Evolutionary conservation across 2,329 filamentous ascomycete genomes (phyloP), one percentile per base, ranked within the genome.

Genomic region (Talaromyces sp.): DNA sequence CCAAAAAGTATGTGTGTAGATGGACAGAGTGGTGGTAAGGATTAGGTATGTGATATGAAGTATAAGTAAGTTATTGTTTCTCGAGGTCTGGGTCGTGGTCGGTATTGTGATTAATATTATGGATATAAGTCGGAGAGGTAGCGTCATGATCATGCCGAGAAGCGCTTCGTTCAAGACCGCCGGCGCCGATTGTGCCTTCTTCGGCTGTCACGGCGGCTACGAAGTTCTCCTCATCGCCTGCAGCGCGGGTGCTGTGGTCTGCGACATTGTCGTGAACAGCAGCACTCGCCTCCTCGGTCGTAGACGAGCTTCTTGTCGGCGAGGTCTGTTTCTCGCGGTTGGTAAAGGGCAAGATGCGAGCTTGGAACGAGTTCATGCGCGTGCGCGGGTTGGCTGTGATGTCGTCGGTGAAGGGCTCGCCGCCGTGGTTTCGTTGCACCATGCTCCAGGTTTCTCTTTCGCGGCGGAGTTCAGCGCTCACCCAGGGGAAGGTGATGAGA

Each of bases 401-500:
- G 45, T 78, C 76, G 64, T 80, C 78, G 7, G 73, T 74, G 66
- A 73, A 80, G 1, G 69, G 76, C 58, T 75, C 74, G 9, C 74
- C 77, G 35, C 75, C 74, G 66, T 76, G 74, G 13, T 68, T 70
- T 22, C 59, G 52, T 24, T 69, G 71, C 47, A 76, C 74, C 33
- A 75, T 70, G 4, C 67, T 70, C 80, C 80, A 83, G 2, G 76
- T 76, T 43, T 76, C 70, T 64, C 78, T 81, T 67, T 83, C 81
- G 16, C 76, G 77, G 57, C 78, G 75, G 43, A 82, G 75, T 50
- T 81, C 78, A 62, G 76, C 75, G 63, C 80, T 76, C 2, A 82
- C 79, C 80, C 80, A 82, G 8, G 76, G 76, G 57, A 82, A 79
- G 22, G 80, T 81, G 60, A 82, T 79, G 11, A 80, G 59, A 0